Percentiles rank a stretch among this genome's conserved stretches.
These are phyloP conservation scores for Eucalyptus sideroxylon DNA, from an alignment of 345 rosid genomes.

Conservation along the genomic window DNA sequence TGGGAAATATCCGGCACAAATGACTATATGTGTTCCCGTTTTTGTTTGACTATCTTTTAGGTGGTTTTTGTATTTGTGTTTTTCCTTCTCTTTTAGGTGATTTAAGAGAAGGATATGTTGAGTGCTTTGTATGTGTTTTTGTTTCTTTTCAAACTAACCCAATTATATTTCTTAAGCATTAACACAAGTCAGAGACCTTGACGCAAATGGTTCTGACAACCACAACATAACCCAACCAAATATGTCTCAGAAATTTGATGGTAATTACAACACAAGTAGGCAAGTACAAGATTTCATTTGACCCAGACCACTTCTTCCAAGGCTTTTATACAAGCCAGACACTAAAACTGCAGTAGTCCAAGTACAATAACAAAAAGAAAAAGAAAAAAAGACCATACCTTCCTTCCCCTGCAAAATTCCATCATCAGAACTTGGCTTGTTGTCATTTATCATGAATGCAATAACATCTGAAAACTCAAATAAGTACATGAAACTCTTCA, in stretches of 20 bases:
- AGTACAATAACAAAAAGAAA: neutral
- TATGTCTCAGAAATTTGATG: neutral
- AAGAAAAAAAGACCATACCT: slow-evolving; percentile 19
- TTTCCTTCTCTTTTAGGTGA: too few species aligned
- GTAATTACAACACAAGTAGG: neutral
- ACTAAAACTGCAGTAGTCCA: neutral
- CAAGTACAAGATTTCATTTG: neutral
- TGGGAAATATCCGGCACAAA: too few species aligned
- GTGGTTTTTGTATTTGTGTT: too few species aligned
- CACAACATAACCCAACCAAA: neutral
- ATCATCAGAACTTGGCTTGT: slow-evolving; percentile 73
- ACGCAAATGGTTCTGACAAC: neutral
- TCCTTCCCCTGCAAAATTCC: slow-evolving; percentile 70
- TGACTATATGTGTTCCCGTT: too few species aligned
- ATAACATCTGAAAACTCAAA: neutral
- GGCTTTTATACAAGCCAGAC: neutral
- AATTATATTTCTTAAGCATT: neutral
- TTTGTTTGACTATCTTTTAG: too few species aligned
- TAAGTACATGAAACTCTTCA: neutral
- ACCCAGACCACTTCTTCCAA: neutral
- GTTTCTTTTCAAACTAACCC: neutral
- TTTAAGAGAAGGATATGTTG: too few species aligned
- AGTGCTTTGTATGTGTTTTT: too few species aligned
- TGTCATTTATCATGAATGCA: slow-evolving; percentile 9
- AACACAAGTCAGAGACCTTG: neutral